Evolutionary conservation across 805 yeast genomes (phyloP).

Genomic region (Kuraishia cidri): DNA sequence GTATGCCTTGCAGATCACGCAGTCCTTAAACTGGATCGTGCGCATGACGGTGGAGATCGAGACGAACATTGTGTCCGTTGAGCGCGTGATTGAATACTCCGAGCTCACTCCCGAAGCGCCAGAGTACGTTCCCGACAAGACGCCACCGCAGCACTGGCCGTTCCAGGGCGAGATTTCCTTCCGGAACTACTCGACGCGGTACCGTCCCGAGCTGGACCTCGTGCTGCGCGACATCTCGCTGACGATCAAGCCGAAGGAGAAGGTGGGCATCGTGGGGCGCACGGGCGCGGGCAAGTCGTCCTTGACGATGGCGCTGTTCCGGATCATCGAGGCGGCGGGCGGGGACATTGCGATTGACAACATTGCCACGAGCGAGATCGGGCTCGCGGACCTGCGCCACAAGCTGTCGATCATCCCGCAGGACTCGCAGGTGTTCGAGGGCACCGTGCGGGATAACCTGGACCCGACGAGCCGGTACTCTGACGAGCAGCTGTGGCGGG

Average conservation of each 20-base stretch:
- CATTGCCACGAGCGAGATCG: slow-evolving; percentile 55
- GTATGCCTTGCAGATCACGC: slow-evolving; percentile 89
- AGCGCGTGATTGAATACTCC: slow-evolving; percentile 54
- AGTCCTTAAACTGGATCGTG: slow-evolving; percentile 93
- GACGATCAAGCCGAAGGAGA: slow-evolving; percentile 64
- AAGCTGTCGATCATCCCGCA: slow-evolving; percentile 84
- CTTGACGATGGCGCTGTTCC: slow-evolving; percentile 72
- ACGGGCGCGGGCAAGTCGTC: slow-evolving; percentile 97
- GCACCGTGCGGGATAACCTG: slow-evolving; percentile 74
- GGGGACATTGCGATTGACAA: slow-evolving; percentile 73
- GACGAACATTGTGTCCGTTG: slow-evolving; percentile 85
- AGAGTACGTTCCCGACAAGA: slow-evolving; percentile 31
- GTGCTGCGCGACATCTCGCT: slow-evolving; percentile 65
- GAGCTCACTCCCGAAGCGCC: slow-evolving; percentile 66
- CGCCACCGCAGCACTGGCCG: slow-evolving; percentile 74
- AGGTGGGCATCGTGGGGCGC: slow-evolving; percentile 92
- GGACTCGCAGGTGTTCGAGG: slow-evolving; percentile 88
- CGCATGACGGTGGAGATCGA: slow-evolving; percentile 99
- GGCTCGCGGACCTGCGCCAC: slow-evolving; percentile 70
- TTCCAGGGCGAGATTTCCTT: slow-evolving; percentile 56
- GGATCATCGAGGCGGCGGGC: slow-evolving; percentile 66
- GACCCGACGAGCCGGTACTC: slow-evolving; percentile 67
- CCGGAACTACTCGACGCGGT: slow-evolving; percentile 71
- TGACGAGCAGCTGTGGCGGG: slow-evolving; percentile 81
- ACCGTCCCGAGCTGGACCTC: slow-evolving; percentile 73